These are phyloP conservation scores for Glonium stellatum DNA, from an alignment of 495 filamentous ascomycete genomes.

Conservation along the genomic window DNA sequence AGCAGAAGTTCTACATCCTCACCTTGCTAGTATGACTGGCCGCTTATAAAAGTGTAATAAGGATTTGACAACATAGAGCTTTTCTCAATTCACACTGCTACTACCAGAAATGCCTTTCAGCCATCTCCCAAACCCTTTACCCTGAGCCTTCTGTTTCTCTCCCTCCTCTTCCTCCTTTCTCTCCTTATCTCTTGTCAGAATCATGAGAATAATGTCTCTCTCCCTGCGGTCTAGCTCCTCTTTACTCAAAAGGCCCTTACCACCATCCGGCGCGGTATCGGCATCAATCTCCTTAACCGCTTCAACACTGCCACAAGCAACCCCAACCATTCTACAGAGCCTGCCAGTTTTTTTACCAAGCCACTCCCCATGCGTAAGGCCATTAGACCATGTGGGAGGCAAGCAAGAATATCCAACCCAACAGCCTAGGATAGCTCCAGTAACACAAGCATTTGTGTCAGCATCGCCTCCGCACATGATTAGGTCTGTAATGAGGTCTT, in stretches of 20 bases:
- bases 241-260: constrained; percentile 11
- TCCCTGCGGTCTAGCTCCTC: constrained; percentile 17
- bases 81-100: too few species aligned
- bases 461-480: constrained; percentile 45
- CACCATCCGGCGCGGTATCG: constrained; percentile 10
- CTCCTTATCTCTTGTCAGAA: constrained; percentile 9
- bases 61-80: too few species aligned
- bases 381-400: constrained; percentile 41
- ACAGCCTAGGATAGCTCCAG: constrained; percentile 41
- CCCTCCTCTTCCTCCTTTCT: constrained; percentile 14
- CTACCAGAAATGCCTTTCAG: constrained; percentile 4
- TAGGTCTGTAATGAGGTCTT: constrained; percentile 39
- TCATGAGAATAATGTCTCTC: constrained; percentile 3
- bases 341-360: constrained; percentile 34
- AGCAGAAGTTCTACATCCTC: too few species aligned
- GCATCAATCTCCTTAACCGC: constrained; percentile 8
- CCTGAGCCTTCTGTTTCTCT: constrained; percentile 3
- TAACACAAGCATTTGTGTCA: constrained; percentile 46
- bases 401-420: constrained; percentile 39
- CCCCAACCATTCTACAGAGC: constrained; percentile 6
- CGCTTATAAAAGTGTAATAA: too few species aligned
- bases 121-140: constrained; percentile 13
- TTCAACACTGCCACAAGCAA: not conserved
- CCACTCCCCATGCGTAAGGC: constrained; percentile 39
- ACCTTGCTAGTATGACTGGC: too few species aligned